phyloP scores from a whole-genome alignment of 1,284 basidiomycete species.

The Ceratobasidium sp. region DNA sequence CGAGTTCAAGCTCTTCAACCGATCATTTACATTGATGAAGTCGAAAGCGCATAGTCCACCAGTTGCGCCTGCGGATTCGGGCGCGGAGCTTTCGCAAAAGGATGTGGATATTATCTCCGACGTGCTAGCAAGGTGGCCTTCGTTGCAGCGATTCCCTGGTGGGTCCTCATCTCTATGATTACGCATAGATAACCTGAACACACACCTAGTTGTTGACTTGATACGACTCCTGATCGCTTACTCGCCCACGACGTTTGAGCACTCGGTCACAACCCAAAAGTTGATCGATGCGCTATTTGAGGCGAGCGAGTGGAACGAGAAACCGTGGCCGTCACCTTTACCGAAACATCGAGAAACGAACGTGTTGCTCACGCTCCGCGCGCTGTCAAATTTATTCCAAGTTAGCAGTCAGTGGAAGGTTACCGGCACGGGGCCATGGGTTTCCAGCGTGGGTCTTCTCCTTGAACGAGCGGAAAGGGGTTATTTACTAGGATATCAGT shows the following conservation, averaged over 20 bases:
- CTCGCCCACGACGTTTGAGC: conserved; percentile 61
- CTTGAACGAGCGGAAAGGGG: conserved; percentile 5
- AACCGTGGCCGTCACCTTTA: conserved; percentile 61
- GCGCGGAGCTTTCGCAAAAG: conserved; percentile 52
- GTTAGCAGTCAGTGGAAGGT: conserved; percentile 54
- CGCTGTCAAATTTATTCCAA: conserved; percentile 81
- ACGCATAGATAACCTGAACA: background rate
- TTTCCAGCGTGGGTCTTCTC: conserved; percentile 57
- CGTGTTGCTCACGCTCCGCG: conserved; percentile 81
- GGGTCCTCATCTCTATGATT: conserved; percentile 45
- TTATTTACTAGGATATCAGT: conserved; percentile 51
- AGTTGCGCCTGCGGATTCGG: conserved; percentile 46
- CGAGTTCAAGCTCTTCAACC: conserved; percentile 69
- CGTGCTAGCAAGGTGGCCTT: conserved; percentile 81
- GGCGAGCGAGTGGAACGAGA: conserved; percentile 70
- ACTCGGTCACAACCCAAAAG: conserved; percentile 57
- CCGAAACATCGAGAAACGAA: conserved; percentile 84
- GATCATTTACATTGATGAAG: conserved; percentile 70
- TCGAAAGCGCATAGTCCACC: conserved; percentile 51
- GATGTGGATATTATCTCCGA: conserved; percentile 71
- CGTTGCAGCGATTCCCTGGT: conserved; percentile 84
- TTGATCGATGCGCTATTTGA: conserved; percentile 70
- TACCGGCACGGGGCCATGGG: conserved; percentile 59
- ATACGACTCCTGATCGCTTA: conserved; percentile 78
- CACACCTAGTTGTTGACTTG: conserved; percentile 81